Evolutionary conservation across 495 filamentous ascomycete genomes (phyloP).

Genomic region (Copromyces sp.): DNA sequence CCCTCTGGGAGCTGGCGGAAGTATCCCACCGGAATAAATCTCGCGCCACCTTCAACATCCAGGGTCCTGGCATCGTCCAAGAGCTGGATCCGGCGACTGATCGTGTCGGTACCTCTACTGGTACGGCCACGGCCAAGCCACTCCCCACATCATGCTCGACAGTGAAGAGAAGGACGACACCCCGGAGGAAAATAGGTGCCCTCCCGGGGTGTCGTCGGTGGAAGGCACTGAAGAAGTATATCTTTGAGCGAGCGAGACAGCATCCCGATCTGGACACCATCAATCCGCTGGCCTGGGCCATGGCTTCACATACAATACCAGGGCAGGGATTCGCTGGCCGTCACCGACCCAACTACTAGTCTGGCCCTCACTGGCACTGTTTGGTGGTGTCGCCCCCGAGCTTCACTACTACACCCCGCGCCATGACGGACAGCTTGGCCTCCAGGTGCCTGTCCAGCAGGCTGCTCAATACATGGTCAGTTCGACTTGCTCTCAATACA

Average conservation of each 20-base stretch:
- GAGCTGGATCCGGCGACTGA: no score
- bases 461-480: background rate
- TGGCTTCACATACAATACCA: no score
- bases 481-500: background rate
- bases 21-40: background rate
- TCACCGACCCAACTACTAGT: no score
- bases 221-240: no score
- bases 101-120: background rate
- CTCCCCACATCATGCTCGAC: conserved; percentile 21
- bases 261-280: conserved; percentile 52
- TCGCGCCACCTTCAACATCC: no score
- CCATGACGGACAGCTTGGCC: background rate
- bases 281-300: conserved; percentile 55
- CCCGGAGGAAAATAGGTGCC: no score
- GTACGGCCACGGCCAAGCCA: background rate
- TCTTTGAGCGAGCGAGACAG: no score
- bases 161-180: no score
- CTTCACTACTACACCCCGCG: conserved; percentile 19
- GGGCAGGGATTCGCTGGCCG: no score
- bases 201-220: no score
- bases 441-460: conserved; percentile 2
- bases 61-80: no score
- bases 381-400: background rate
- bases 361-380: no score
- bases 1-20: background rate